phyloP scores from a whole-genome alignment of 345 rosid species.

The Eucalyptus melliodora region DNA sequence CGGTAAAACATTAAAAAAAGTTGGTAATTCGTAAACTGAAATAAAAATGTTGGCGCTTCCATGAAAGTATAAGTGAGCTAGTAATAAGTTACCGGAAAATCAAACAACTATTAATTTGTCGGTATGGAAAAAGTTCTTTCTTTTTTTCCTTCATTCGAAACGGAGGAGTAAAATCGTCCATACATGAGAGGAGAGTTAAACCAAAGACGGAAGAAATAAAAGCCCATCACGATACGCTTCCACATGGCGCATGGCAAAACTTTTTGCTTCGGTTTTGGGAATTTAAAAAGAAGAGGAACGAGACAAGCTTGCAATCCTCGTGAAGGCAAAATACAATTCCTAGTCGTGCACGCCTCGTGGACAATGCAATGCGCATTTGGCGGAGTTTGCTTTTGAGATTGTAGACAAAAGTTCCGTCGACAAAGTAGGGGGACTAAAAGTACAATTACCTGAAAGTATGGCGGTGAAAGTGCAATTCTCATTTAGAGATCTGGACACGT shows the following conservation, averaged over 20 bases:
- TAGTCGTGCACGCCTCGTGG: background rate
- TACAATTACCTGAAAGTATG: background rate
- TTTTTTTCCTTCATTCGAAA: background rate
- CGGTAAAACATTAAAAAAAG: background rate
- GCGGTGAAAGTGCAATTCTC: background rate
- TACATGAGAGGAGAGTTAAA: background rate
- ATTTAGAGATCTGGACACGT: background rate
- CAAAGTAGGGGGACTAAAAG: background rate
- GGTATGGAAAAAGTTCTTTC: too few relatives aligned
- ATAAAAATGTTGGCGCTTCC: background rate
- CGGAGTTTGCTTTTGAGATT: background rate
- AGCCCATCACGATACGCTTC: background rate
- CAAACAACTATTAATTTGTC: background rate
- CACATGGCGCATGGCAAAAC: background rate
- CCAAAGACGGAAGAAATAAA: background rate
- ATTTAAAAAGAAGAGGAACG: background rate
- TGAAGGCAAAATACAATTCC: background rate
- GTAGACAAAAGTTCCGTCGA: background rate
- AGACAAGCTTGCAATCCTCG: background rate
- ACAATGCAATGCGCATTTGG: background rate
- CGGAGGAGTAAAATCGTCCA: background rate
- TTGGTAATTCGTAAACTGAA: background rate
- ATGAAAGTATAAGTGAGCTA: background rate
- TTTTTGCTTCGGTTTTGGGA: background rate
- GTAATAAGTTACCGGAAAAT: background rate